Evolutionary conservation across 257 asterid genomes (phyloP).

Genomic region (Eucommia ulmoides): DNA sequence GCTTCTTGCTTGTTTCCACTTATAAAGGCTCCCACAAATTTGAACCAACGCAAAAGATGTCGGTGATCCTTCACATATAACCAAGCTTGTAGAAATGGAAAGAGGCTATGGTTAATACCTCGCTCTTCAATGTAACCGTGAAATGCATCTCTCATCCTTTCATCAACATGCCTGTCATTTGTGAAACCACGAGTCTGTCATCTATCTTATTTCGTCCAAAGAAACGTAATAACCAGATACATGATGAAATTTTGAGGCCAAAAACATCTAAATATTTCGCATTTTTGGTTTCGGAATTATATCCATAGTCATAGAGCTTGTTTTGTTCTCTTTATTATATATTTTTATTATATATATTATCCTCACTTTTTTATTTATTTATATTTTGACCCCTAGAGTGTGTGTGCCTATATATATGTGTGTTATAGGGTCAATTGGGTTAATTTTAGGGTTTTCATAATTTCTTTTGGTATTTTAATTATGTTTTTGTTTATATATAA

Average conservation of each 20-base stretch:
- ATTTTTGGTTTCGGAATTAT: background rate
- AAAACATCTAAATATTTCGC: too few relatives aligned
- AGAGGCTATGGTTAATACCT: conserved; percentile 66
- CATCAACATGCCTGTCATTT: conserved; percentile 47
- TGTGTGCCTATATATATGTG: too few relatives aligned
- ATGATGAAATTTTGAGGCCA: too few relatives aligned
- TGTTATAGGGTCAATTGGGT: too few relatives aligned
- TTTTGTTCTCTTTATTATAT: background rate
- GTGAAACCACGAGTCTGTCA: background rate
- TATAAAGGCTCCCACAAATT: background rate
- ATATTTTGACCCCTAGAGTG: too few relatives aligned
- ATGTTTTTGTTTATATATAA: too few relatives aligned
- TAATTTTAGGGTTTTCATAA: too few relatives aligned
- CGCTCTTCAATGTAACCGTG: conserved; percentile 64
- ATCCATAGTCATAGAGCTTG: background rate
- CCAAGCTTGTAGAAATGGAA: conserved; percentile 95
- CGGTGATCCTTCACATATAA: conserved; percentile 92
- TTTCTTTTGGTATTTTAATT: too few relatives aligned
- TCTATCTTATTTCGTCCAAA: background rate
- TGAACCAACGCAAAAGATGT: conserved; percentile 23
- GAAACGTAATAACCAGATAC: too few relatives aligned
- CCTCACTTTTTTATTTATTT: too few relatives aligned
- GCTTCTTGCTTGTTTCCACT: background rate
- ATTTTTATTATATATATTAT: too few relatives aligned
- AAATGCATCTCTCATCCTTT: conserved; percentile 59